phyloP scores from a whole-genome alignment of 2,329 filamentous ascomycete species.

The Nannizziopsis barbatae region DNA sequence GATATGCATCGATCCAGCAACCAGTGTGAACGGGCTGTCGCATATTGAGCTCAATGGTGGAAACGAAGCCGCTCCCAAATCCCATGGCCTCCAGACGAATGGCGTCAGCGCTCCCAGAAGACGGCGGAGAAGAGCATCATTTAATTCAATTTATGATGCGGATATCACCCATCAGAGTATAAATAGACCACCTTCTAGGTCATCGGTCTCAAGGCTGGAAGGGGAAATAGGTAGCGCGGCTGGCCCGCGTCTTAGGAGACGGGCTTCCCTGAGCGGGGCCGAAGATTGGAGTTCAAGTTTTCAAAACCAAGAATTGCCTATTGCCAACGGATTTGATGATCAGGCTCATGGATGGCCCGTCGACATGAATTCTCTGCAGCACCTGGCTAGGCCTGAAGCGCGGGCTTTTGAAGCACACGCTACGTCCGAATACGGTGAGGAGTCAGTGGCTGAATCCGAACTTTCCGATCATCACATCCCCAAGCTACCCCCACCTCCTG shows the following conservation, averaged over 20 bases:
- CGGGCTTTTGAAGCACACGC: neutral
- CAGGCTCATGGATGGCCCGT: neutral
- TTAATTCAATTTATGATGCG: constrained; percentile 43
- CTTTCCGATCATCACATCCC: constrained; percentile 4
- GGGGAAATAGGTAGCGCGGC: constrained; percentile 16
- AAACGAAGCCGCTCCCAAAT: constrained; percentile 1
- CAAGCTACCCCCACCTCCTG: constrained; percentile 19
- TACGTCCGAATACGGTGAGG: constrained; percentile 7
- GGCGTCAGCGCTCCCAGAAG: constrained; percentile 3
- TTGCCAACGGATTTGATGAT: neutral
- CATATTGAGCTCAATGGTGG: constrained; percentile 19
- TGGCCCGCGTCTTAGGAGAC: constrained; percentile 2
- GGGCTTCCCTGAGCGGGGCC: constrained; percentile 2
- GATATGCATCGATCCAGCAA: constrained; percentile 39
- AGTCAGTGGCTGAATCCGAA: constrained; percentile 2
- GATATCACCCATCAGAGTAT: constrained; percentile 40
- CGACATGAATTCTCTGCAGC: neutral
- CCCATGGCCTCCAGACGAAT: constrained; percentile 4
- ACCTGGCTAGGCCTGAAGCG: neutral
- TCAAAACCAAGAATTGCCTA: neutral
- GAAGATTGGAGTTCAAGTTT: neutral
- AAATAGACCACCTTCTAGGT: constrained; percentile 33
- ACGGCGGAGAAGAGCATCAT: constrained; percentile 42
- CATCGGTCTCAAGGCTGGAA: constrained; percentile 35
- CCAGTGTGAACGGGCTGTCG: constrained; percentile 4